A percentile compares a stretch with the other conserved stretches of the same genome.
These are phyloP conservation scores for Lecanoromycetidae sp. DNA, from an alignment of 2,329 filamentous ascomycete species.

Conservation along the genomic window DNA sequence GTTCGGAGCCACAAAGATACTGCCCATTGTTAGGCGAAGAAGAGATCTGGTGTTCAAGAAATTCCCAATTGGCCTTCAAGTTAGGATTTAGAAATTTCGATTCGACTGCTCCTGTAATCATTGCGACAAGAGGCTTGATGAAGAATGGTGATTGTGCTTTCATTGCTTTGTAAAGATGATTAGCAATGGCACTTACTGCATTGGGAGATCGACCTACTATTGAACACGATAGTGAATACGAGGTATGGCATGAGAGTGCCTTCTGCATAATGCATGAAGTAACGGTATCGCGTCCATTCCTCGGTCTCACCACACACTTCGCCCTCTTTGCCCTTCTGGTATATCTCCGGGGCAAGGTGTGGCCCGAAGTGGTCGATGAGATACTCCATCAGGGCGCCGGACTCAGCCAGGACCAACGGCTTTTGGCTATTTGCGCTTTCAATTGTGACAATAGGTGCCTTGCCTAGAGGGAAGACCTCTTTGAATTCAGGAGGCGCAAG, in stretches of 20 bases:
- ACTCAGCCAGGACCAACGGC: conserved; percentile 63
- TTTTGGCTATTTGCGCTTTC: conserved; percentile 35
- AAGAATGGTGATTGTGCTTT: conserved; percentile 45
- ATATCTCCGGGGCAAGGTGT: conserved; percentile 41
- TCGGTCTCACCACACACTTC: conserved; percentile 47
- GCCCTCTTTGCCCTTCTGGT: conserved; percentile 41
- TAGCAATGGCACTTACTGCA: not conserved
- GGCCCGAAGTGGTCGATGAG: conserved; percentile 55
- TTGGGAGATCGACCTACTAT: conserved; percentile 31
- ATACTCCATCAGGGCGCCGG: conserved; percentile 70
- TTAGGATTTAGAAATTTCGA: conserved; percentile 30
- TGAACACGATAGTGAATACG: conserved; percentile 51
- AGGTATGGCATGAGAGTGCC: conserved; percentile 68
- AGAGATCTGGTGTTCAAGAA: conserved; percentile 34
- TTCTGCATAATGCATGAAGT: conserved; percentile 74
- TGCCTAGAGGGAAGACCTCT: conserved; percentile 71
- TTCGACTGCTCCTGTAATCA: conserved; percentile 38
- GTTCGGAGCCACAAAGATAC: conserved; percentile 32
- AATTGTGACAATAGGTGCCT: conserved; percentile 68
- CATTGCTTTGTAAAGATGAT: conserved; percentile 6
- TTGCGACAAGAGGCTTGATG: conserved; percentile 49
- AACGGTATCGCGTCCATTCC: conserved; percentile 49
- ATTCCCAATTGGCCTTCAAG: conserved; percentile 31
- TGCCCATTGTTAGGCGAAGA: conserved; percentile 29
- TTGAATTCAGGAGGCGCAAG: conserved; percentile 67